Evolutionary conservation across 805 yeast species (phyloP), one percentile per base, ranked within the genome.

Genomic region (Torulaspora delbrueckii): DNA sequence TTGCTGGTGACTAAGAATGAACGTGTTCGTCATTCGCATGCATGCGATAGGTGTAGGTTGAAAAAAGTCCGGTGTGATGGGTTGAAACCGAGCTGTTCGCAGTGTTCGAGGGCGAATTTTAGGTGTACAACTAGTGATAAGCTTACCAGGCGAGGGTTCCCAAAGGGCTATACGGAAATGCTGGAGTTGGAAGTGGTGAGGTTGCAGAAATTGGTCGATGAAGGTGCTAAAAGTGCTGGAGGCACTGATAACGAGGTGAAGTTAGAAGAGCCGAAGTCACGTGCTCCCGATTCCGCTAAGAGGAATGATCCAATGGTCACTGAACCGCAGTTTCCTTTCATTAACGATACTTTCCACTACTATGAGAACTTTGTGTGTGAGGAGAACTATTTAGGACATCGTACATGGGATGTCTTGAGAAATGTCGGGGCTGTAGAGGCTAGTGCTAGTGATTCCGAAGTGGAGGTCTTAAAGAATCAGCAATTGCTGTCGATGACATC

Each of bases 41-140:
- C 93, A 2, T 85, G 95, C 66, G 93, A 85, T 62, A 69, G 93
- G 27, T 85, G 93, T 56, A 70, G 91, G 37, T 78, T 82, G 52
- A 82, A 86, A 54, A 85, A 84, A 65, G 82, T 84, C 51, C 80
- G 81, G 52, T 85, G 93, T 64, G 85, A 83, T 56, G 91, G 90
- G 1, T 71, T 74, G 47, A 72, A 77, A 2, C 89, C 89, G 1
- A 63, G 70, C 37, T 85, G 95, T 60, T 71, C 79, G 30, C 82
- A 82, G 57, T 85, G 93, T 59, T 66, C 69, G 28, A 76, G 76
- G 50, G 78, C 81, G 35, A 83, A 82, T 0, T 81, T 81, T 55
- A 79, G 75, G 37, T 85, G 95, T 62, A 75, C 79, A 33, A 84
- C 84, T 3, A 77, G 84, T 45, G 91, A 84, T 65, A 83, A 82